Evolutionary conservation across 352 stramenopile species (phyloP), one percentile per base, ranked within the genome.

Genomic region (Thalassiosira livingstoniorum): DNA sequence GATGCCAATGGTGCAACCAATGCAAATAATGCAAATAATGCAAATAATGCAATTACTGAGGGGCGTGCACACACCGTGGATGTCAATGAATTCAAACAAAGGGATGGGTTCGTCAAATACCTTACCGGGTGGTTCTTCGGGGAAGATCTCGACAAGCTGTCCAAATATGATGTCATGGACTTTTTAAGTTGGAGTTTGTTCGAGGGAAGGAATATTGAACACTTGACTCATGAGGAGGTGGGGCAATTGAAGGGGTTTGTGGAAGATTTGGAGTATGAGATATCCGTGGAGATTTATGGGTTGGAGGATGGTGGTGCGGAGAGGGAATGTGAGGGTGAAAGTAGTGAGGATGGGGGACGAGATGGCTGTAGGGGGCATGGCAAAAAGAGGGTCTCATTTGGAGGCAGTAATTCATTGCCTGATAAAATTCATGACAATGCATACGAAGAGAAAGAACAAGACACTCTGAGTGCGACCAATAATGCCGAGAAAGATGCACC

Each of bases 41-140:
- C n/a, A n/a, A n/a, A n/a, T n/a, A n/a, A n/a, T n/a, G n/a, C n/a
- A n/a, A n/a, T n/a, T n/a, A n/a, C n/a, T n/a, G n/a, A n/a, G n/a
- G n/a, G n/a, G n/a, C n/a, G n/a, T n/a, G n/a, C n/a, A n/a, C n/a
- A n/a, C n/a, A n/a, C n/a, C n/a, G n/a, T n/a, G n/a, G n/a, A n/a
- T n/a, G n/a, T n/a, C n/a, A n/a, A n/a, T n/a, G n/a, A n/a, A n/a
- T n/a, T n/a, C n/a, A n/a, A 64, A 37, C 75, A 86, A 39, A 65
- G 73, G 23, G 86, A 87, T 31, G 75, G 90, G 65, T 75, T 64
- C 58, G 70, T 65, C 2, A 70, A 66, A 5, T 92, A 92, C 74
- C 75, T 95, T 23, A 82, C 70, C 11, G 91, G 87, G 23, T 95
- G 91, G 91, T 95, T 95, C 69, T 94, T 94, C 77, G 88, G 90